Evolutionary conservation across 148 eudicot genomes (phyloP).

Genomic region (Rhododendron henanense): DNA sequence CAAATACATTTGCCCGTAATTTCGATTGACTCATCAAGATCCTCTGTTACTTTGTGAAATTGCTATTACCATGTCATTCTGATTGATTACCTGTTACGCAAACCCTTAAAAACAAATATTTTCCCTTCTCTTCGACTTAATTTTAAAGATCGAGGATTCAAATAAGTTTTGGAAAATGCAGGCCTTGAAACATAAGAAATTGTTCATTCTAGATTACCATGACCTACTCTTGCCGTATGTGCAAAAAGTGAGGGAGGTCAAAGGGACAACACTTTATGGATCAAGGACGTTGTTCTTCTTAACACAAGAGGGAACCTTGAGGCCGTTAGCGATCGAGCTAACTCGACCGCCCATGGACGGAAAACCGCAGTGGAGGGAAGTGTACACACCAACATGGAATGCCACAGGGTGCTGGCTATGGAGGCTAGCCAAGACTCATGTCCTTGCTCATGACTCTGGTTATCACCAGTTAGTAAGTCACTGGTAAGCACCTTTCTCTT

Average conservation of each 20-base stretch:
- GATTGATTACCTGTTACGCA: not conserved
- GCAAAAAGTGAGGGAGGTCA: conserved; percentile 50
- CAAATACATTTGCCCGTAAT: too few relatives aligned
- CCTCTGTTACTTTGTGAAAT: too few relatives aligned
- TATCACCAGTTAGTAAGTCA: conserved; percentile 73
- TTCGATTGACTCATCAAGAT: too few relatives aligned
- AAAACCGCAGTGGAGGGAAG: conserved; percentile 68
- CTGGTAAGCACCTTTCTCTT: conserved; percentile 40
- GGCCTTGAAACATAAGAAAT: conserved; percentile 60
- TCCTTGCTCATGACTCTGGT: conserved; percentile 30
- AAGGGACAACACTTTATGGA: conserved; percentile 67
- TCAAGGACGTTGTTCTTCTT: conserved; percentile 69
- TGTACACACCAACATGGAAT: conserved; percentile 38
- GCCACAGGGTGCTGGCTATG: conserved; percentile 77
- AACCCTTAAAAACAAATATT: too few relatives aligned
- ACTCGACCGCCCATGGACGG: conserved; percentile 56
- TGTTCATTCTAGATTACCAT: conserved; percentile 80
- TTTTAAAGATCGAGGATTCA: not conserved
- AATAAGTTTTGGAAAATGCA: conserved; percentile 13
- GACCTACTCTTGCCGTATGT: conserved; percentile 72
- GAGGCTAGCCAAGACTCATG: conserved; percentile 84
- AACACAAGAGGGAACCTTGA: conserved; percentile 35
- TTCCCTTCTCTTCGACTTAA: too few relatives aligned
- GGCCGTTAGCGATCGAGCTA: conserved; percentile 72
- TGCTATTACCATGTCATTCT: not conserved